phyloP scores from a whole-genome alignment of 306 rosid genomes.

The Glycine latifolia region DNA sequence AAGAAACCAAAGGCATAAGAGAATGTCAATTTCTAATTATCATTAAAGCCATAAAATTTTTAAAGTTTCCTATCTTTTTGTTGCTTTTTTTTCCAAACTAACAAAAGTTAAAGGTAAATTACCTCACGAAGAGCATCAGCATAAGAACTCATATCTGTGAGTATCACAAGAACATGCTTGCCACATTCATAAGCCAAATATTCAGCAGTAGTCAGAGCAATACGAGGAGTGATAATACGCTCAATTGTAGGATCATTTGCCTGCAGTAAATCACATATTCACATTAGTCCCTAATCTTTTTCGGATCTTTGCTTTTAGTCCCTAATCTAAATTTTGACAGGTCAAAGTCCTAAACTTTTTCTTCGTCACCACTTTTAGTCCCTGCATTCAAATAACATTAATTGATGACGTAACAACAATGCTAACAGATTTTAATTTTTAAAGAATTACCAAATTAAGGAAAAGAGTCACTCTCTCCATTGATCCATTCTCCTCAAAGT shows the following conservation, averaged over 20 bases:
- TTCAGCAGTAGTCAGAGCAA: constrained; percentile 99
- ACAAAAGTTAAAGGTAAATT: constrained; percentile 37
- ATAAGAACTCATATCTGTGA: constrained; percentile 99
- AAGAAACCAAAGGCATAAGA: neutral
- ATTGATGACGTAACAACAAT: too few relatives aligned
- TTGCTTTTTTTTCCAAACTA: constrained; percentile 16
- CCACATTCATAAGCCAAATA: constrained; percentile 99
- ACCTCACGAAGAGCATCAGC: constrained; percentile 99
- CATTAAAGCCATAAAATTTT: constrained; percentile 21
- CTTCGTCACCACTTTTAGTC: too few relatives aligned
- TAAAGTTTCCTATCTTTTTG: constrained; percentile 10
- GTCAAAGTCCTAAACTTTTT: too few relatives aligned
- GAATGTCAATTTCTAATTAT: constrained; percentile 26
- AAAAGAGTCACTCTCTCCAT: constrained; percentile 99
- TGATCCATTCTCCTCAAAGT: constrained; percentile 99
- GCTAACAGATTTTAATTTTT: neutral
- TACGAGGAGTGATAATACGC: constrained; percentile 99
- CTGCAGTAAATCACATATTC: constrained; percentile 59
- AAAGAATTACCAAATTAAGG: constrained; percentile 82
- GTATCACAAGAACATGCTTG: constrained; percentile 99
- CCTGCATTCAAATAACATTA: too few relatives aligned
- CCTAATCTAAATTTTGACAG: too few relatives aligned
- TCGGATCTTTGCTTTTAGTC: too few relatives aligned
- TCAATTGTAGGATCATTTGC: constrained; percentile 99
- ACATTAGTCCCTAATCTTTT: neutral